phyloP scores from a whole-genome alignment of 2,329 filamentous ascomycete genomes.

The Huntiella bhutanensis region DNA sequence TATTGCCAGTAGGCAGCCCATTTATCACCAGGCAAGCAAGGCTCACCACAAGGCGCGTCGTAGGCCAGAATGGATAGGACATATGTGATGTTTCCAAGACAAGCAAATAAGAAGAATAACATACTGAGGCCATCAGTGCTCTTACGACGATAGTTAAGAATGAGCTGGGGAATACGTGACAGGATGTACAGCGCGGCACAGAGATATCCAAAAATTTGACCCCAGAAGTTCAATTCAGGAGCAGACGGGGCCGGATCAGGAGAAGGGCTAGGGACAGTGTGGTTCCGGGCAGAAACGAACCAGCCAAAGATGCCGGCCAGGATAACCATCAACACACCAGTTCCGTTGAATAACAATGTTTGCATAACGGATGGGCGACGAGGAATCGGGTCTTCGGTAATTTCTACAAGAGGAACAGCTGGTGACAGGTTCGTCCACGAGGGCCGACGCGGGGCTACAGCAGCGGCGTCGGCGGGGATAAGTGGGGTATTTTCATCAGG shows the following conservation, averaged over 20 bases:
- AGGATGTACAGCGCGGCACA: conserved; percentile 81
- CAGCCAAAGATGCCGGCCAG: conserved; percentile 70
- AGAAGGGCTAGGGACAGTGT: background rate
- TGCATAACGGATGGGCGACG: conserved; percentile 28
- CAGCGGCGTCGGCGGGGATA: conserved; percentile 22
- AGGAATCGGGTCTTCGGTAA: conserved; percentile 21
- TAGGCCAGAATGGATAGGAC: conserved; percentile 84
- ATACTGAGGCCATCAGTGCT: conserved; percentile 85
- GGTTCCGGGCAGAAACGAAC: conserved; percentile 43
- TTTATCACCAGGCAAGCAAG: conserved; percentile 48
- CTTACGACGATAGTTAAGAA: conserved; percentile 83
- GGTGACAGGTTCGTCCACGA: conserved; percentile 55
- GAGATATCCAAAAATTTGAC: conserved; percentile 85
- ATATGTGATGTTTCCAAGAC: conserved; percentile 84
- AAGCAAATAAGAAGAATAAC: conserved; percentile 92
- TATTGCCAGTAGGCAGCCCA: conserved; percentile 54
- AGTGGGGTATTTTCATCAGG: conserved; percentile 35
- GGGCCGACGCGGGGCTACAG: conserved; percentile 26
- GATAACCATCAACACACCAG: conserved; percentile 64
- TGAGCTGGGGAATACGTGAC: conserved; percentile 71
- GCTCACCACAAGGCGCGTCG: conserved; percentile 44
- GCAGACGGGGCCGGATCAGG: conserved; percentile 16
- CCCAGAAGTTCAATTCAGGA: conserved; percentile 42
- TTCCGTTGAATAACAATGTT: conserved; percentile 50
- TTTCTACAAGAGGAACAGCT: conserved; percentile 52